Percentiles rank a stretch among this genome's conserved stretches.
Conservation (phyloP, 805 yeast genomes). For the Pichia heedii region DNA sequence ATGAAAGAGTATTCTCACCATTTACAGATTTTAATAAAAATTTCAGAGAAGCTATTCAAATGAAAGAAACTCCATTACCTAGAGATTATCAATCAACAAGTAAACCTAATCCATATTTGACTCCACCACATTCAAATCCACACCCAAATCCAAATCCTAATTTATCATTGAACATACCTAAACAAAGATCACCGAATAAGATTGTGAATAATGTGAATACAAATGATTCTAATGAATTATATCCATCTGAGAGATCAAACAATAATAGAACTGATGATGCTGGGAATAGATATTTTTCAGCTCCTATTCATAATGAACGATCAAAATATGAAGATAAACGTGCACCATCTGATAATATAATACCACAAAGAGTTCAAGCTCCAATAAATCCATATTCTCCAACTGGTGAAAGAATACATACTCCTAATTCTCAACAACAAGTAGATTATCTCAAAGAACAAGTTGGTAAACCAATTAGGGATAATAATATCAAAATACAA, state of each 20-base stretch:
- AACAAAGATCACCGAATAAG: not conserved
- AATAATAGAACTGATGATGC: no score
- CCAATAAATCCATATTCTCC: constrained; percentile 2
- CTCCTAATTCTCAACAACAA: no score
- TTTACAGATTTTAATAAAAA: constrained; percentile 28
- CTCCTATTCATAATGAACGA: not conserved
- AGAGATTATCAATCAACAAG: constrained; percentile 2
- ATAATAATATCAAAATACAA: no score
- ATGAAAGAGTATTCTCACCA: constrained; percentile 25
- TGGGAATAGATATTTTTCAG: not conserved
- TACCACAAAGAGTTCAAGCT: constrained; percentile 13
- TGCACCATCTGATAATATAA: constrained; percentile 22
- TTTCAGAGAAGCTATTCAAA: constrained; percentile 21
- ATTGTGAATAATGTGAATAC: no score
- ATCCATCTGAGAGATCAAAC: not conserved
- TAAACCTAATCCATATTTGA: no score
- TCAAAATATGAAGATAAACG: constrained; percentile 2
- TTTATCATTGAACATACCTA: not conserved
- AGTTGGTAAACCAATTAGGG: no score
- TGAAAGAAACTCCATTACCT: not conserved
- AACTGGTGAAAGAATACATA: no score
- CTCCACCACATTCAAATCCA: no score
- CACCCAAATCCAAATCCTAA: constrained; percentile 14
- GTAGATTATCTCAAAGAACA: no score
- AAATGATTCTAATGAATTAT: not conserved